Conservation (phyloP, 495 filamentous ascomycete species). For the Tetracladium setigerum region DNA sequence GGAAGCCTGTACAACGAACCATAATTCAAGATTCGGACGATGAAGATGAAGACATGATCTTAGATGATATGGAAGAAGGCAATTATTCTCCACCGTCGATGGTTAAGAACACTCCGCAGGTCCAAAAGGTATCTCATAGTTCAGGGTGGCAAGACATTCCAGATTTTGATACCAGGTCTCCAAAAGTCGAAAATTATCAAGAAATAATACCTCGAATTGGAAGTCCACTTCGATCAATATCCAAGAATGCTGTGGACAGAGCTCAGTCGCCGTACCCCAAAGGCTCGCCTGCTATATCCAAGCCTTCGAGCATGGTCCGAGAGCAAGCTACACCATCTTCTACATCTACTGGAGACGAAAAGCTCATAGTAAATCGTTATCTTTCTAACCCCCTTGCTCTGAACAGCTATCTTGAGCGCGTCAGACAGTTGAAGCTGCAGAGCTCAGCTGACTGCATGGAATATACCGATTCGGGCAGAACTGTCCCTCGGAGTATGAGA, state of each 20-base stretch:
- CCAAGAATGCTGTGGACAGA: constrained; percentile 14
- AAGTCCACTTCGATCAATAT: constrained; percentile 13
- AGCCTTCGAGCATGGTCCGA: background rate
- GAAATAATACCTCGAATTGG: constrained; percentile 15
- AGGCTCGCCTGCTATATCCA: constrained; percentile 26
- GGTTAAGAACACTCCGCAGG: constrained; percentile 8
- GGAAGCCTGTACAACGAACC: background rate
- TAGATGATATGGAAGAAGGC: constrained; percentile 5
- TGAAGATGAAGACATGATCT: constrained; percentile 23
- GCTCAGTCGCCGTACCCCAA: constrained; percentile 26
- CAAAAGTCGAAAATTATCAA: constrained; percentile 1
- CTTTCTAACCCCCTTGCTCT: constrained; percentile 14
- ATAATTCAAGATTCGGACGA: constrained; percentile 45
- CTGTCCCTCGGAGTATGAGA: constrained; percentile 11
- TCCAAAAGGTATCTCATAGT: constrained; percentile 2
- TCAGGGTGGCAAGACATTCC: background rate
- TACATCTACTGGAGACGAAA: constrained; percentile 12
- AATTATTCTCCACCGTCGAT: background rate
- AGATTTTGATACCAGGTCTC: background rate
- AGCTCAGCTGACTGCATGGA: constrained; percentile 17
- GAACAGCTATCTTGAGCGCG: constrained; percentile 13
- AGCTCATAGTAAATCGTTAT: constrained; percentile 18
- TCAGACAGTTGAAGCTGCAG: constrained; percentile 14
- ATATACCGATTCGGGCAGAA: constrained; percentile 4
- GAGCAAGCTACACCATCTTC: constrained; percentile 6